phyloP scores from a whole-genome alignment of 345 rosid genomes.

The Syzygium jambos region DNA sequence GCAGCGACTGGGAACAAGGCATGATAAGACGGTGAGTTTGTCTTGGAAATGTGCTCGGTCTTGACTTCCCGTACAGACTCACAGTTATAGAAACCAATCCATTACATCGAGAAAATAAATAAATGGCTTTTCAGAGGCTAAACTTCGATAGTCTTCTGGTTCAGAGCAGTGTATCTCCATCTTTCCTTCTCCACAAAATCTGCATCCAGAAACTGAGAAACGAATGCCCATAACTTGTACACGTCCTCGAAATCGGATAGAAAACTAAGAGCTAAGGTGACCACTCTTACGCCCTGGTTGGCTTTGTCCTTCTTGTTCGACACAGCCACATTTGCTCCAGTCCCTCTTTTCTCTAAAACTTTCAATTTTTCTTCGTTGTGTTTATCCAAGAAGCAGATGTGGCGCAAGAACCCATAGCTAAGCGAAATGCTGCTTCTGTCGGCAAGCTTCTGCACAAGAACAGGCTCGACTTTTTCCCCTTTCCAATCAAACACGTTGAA shows the following conservation, averaged over 20 bases:
- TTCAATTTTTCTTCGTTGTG: slow-evolving; percentile 40
- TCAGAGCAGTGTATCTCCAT: slow-evolving; percentile 64
- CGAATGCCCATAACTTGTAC: slow-evolving; percentile 76
- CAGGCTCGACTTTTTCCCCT: slow-evolving; percentile 69
- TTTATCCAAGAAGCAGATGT: slow-evolving; percentile 56
- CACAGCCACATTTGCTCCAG: slow-evolving; percentile 8
- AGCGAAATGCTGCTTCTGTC: slow-evolving; percentile 67
- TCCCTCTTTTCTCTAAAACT: slow-evolving; percentile 34
- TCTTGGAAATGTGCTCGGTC: background rate
- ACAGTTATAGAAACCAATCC: background rate
- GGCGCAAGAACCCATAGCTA: slow-evolving; percentile 55
- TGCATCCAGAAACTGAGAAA: slow-evolving; percentile 84
- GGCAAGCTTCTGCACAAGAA: slow-evolving; percentile 83
- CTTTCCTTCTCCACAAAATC: slow-evolving; percentile 83
- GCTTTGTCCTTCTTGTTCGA: slow-evolving; percentile 26
- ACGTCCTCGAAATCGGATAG: slow-evolving; percentile 73
- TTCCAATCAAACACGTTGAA: slow-evolving; percentile 82
- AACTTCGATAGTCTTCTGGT: slow-evolving; percentile 54
- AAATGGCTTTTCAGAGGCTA: slow-evolving; percentile 9
- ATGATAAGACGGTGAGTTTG: background rate
- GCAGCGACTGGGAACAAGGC: background rate
- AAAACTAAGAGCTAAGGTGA: slow-evolving; percentile 71
- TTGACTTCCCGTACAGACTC: background rate
- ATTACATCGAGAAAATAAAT: background rate
- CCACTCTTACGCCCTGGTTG: slow-evolving; percentile 47